Evolutionary conservation across 106 monocot genomes (phyloP), one percentile per base, ranked within the genome.

Genomic region (Acanthochlamys bracteata): DNA sequence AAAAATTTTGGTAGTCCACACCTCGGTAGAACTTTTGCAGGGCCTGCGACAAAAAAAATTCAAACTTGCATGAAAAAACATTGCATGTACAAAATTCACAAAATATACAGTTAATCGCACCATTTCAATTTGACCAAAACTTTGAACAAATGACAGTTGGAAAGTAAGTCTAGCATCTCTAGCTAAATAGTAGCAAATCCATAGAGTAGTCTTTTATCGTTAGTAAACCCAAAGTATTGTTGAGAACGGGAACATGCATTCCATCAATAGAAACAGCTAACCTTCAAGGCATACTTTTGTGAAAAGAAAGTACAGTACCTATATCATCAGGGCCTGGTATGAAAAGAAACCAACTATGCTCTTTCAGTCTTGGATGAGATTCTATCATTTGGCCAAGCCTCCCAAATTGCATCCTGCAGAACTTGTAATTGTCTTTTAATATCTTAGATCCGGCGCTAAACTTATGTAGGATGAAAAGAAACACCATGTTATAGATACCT

Each of bases 251-350:
- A n/a, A n/a, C n/a, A n/a, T n/a, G 7, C 14, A 33, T 54, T 43
- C 15, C 7, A 25, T n/a, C 20, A 25, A 23, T 10, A 65, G 46
- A 65, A n/a, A n/a, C n/a, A n/a, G n/a, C n/a, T n/a, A n/a, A n/a
- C n/a, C n/a, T n/a, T n/a, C n/a, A n/a, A n/a, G n/a, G n/a, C n/a
- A n/a, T n/a, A n/a, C n/a, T n/a, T 20, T 20, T 33, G 51, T 13
- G 60, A 43, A 3, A 33, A 19, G 19, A 53, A 52, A 55, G 16
- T 55, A 41, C 40, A 42, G 24, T 39, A 88, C 98, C 98, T 79
- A 74, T 75, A 86, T 98, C 98, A 78, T 85, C 85, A 45, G 98
- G 91, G 63, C 98, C 98, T 12, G 91, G 98, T 69, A 98, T 81
- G 64, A 98, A 92, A 24, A 98, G 61, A 74, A 98, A 98, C 23